A percentile compares a stretch with the other conserved stretches of the same genome.
These are phyloP conservation scores for Epichloe bromicola DNA, from an alignment of 2,329 filamentous ascomycete species.

Conservation along the genomic window DNA sequence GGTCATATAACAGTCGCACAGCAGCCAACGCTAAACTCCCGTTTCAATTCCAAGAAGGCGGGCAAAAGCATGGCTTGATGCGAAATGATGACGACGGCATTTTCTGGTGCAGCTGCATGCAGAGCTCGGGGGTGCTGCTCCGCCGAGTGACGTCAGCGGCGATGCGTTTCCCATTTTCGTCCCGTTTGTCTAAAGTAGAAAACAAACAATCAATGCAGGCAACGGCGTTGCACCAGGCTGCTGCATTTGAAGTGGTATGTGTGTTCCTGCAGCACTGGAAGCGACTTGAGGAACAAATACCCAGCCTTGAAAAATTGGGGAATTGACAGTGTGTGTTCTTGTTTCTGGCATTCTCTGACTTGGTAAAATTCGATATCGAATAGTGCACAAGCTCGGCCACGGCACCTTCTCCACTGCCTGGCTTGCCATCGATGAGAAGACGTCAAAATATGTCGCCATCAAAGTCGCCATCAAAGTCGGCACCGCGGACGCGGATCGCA, in stretches of 20 bases:
- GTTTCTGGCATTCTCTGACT: no score
- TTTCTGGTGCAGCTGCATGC: not conserved
- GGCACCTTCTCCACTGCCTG: constrained; percentile 15
- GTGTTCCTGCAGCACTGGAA: constrained; percentile 48
- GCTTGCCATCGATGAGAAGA: constrained; percentile 21
- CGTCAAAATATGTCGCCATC: constrained; percentile 18
- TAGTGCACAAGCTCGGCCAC: constrained; percentile 29
- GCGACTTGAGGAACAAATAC: constrained; percentile 41
- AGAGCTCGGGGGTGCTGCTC: not conserved
- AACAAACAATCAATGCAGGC: no score
- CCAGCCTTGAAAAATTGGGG: constrained; percentile 49
- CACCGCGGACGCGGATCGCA: constrained; percentile 12
- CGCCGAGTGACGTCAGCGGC: constrained; percentile 4
- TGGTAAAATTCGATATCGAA: constrained; percentile 18
- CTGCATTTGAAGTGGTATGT: constrained; percentile 64
- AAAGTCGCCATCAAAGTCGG: constrained; percentile 24
- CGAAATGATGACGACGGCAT: constrained; percentile 4
- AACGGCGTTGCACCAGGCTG: constrained; percentile 25
- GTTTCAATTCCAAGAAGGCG: not conserved
- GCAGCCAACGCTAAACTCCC: not conserved
- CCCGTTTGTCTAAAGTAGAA: no score
- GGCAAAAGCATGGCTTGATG: not conserved
- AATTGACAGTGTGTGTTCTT: no score
- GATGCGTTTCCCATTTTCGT: not conserved
- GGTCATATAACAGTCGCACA: no score